Percentiles rank a stretch among this genome's conserved stretches.
phyloP scores from a whole-genome alignment of 2,329 filamentous ascomycete species.

The Bimuria novae-zelandiae region DNA sequence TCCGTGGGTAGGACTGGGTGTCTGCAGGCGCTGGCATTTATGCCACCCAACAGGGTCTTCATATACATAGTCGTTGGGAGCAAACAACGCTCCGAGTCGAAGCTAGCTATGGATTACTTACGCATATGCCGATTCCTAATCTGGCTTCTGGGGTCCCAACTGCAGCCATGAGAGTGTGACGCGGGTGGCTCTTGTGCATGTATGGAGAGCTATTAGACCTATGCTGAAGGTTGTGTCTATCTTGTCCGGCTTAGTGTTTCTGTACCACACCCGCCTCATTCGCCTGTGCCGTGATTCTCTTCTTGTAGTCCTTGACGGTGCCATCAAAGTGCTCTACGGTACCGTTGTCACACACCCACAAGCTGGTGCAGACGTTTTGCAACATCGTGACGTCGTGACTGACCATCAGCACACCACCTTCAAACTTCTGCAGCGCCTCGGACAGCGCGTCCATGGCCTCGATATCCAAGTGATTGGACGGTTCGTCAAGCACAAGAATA shows the following conservation, averaged over 20 bases:
- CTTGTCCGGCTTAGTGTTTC: constrained; percentile 42
- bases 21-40: neutral
- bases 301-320: constrained; percentile 97
- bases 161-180: neutral
- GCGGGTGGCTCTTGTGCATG: neutral
- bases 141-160: neutral
- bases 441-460: constrained; percentile 97
- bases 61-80: neutral
- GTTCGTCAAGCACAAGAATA: constrained; percentile 96
- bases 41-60: neutral
- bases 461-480: constrained; percentile 98
- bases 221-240: neutral
- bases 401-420: constrained; percentile 97
- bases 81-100: constrained; percentile 1
- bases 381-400: constrained; percentile 99
- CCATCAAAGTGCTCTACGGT: constrained; percentile 96
- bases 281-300: constrained; percentile 87
- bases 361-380: constrained; percentile 88
- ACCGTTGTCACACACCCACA: constrained; percentile 96
- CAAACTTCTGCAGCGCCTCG: constrained; percentile 80
- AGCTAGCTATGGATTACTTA: neutral
- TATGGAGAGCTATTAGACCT: neutral
- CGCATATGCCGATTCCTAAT: neutral
- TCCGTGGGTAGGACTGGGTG: neutral
- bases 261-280: constrained; percentile 85